Base-by-base conservation (phyloP, 352 stramenopile genomes). In the Pythium myriotylum region DNA sequence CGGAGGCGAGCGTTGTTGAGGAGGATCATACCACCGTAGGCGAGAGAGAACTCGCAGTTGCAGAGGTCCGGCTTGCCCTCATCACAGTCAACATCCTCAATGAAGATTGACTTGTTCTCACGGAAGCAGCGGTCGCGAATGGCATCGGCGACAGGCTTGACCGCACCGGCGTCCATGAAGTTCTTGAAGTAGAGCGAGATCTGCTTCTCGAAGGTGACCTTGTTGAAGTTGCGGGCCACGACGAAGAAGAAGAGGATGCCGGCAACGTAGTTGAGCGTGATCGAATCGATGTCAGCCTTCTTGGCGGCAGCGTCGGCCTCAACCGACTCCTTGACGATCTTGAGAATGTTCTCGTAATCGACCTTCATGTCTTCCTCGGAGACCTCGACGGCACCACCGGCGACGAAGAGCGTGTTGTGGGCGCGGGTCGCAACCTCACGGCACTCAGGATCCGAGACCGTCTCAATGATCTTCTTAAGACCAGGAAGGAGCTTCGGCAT, bases 31-130 rank as follows among this genome's bases (percentile, higher is more conserved):
- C 92, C 91, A 86, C 88, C 89, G 73, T 97, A 95, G 6, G 97
- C 97, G 49, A 99, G 88, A 62, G 97, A 99, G 79, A 99, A 99
- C 73, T 98, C 93, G 72, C 97, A 99, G 90, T 99, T 98, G 76
- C 97, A 99, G 7, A 99, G 81, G 71, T 99, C 94, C 39, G 98
- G 96, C 54, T 97, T 94, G 77, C 96, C 94, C 64, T 98, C 95
- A 32, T 99, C 96, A 39, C 97, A 98, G 74, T 99, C 83, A 10
- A 99, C 92, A 54, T 98, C 96, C 59, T 99, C 95, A 53, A 96
- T 95, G 57, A 93, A 86, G 70, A 95, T 94, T 46, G 74, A 76
- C 81, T 95, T 95, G 80, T 94, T 93, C 69, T 94, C 86, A 79
- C 90, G 92, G 84, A 88, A 93, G 56, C 85, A 94, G 29, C 83